Evolutionary conservation across 192 early-diverging fungal genomes (phyloP).

Genomic region (Dimargaris cristalligena): DNA sequence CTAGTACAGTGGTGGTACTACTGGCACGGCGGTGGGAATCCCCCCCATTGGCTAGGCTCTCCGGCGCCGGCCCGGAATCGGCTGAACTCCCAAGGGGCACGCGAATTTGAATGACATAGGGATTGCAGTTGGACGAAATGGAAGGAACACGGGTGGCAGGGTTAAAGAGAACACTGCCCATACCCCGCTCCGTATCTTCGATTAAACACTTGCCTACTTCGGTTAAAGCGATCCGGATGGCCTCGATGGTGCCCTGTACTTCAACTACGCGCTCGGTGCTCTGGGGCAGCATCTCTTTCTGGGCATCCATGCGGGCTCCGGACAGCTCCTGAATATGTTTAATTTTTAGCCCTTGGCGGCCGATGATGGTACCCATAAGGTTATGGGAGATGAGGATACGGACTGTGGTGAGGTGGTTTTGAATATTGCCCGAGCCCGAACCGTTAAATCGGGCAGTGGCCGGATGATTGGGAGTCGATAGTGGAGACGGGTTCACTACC

Average conservation of each 20-base stretch:
- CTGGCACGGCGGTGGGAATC: not conserved
- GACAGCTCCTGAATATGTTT: slow-evolving; percentile 89
- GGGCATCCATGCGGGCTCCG: slow-evolving; percentile 68
- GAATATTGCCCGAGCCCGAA: not conserved
- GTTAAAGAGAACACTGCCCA: slow-evolving; percentile 72
- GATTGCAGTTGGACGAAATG: slow-evolving; percentile 27
- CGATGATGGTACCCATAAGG: slow-evolving; percentile 85
- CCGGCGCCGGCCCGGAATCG: not conserved
- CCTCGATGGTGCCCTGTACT: slow-evolving; percentile 67
- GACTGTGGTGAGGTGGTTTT: slow-evolving; percentile 35
- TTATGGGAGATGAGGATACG: slow-evolving; percentile 82
- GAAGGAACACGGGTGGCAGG: slow-evolving; percentile 39
- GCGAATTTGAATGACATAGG: slow-evolving; percentile 29
- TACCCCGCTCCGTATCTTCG: slow-evolving; percentile 69
- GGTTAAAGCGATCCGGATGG: slow-evolving; percentile 66
- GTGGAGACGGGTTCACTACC: slow-evolving; percentile 21
- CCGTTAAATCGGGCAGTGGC: slow-evolving; percentile 16
- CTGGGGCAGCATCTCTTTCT: slow-evolving; percentile 83
- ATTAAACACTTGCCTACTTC: slow-evolving; percentile 74
- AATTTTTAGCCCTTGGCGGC: slow-evolving; percentile 82
- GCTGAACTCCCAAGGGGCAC: not conserved
- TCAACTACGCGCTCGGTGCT: slow-evolving; percentile 86
- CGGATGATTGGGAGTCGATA: too few relatives aligned
- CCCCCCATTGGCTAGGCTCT: not conserved
- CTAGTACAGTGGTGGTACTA: not conserved